A percentile compares a stretch with the other conserved stretches of the same genome.
phyloP scores from a whole-genome alignment of 805 yeast genomes.

The Candida koratica region DNA sequence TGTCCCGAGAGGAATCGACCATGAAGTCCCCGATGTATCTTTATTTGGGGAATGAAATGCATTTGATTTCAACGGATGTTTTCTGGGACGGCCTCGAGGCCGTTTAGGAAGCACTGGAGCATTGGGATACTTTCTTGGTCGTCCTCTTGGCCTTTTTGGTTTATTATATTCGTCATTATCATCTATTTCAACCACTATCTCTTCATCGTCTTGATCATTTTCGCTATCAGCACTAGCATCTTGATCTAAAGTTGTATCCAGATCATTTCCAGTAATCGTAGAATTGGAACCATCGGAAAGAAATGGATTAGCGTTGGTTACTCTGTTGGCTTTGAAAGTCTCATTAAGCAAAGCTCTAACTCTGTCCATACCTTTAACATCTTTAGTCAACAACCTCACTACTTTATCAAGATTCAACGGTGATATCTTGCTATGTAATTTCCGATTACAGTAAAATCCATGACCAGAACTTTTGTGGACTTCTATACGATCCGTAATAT shows the following conservation, averaged over 20 bases:
- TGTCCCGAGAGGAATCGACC: background rate
- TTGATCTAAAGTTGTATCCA: background rate
- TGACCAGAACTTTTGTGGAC: too few species aligned
- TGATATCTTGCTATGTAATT: too few species aligned
- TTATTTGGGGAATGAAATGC: background rate
- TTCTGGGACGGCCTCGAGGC: conserved; percentile 1
- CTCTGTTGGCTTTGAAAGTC: background rate
- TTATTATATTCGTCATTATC: background rate
- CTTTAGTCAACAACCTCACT: background rate
- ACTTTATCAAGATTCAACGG: too few species aligned
- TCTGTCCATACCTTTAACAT: background rate
- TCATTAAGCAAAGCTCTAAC: background rate
- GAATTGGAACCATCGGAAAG: conserved; percentile 1
- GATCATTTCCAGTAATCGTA: background rate
- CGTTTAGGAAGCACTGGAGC: background rate
- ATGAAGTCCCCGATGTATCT: background rate
- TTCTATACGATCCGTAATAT: conserved; percentile 1
- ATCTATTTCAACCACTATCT: background rate
- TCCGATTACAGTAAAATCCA: too few species aligned
- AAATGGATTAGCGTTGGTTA: background rate
- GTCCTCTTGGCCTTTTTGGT: background rate
- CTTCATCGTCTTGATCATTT: background rate
- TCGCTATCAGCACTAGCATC: background rate
- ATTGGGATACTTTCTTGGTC: background rate
- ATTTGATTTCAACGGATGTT: background rate